phyloP scores from a whole-genome alignment of 2,329 filamentous ascomycete genomes.

The Ascocoryne sarcoides region DNA sequence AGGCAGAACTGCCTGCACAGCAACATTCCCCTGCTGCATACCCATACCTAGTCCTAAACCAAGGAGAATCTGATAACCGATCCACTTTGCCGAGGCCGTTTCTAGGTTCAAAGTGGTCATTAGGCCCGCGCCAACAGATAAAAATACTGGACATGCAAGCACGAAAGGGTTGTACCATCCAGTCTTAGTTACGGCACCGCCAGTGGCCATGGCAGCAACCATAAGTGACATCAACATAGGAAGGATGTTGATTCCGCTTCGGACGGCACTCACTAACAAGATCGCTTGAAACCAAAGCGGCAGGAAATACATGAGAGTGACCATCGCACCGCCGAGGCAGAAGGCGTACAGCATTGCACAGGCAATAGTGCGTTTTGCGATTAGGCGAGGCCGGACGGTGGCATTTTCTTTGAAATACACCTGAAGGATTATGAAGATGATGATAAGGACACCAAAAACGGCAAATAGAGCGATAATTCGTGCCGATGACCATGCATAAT shows the following conservation, averaged over 20 bases:
- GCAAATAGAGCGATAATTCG: constrained; percentile 28
- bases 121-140: constrained; percentile 12
- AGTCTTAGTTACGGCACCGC: constrained; percentile 2
- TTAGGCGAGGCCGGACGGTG: constrained; percentile 31
- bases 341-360: constrained; percentile 23
- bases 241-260: constrained; percentile 33
- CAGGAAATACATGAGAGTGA: constrained; percentile 33
- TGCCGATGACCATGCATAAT: constrained; percentile 21
- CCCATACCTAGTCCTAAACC: constrained; percentile 22
- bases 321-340: constrained; percentile 25
- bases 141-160: constrained; percentile 32
- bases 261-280: constrained; percentile 31
- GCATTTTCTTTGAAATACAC: constrained; percentile 29
- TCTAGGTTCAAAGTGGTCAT: constrained; percentile 3
- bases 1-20: constrained; percentile 21
- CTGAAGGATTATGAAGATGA: constrained; percentile 26
- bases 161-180: constrained; percentile 25
- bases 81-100: constrained; percentile 26
- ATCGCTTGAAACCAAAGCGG: constrained; percentile 40
- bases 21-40: constrained; percentile 15
- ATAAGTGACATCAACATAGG: constrained; percentile 25
- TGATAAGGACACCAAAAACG: constrained; percentile 18
- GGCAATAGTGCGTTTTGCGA: constrained; percentile 28
- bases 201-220: constrained; percentile 9
- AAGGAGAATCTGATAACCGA: constrained; percentile 22